Base-by-base conservation (phyloP, 139 green algal species). In the Chlorella sp. region DNA sequence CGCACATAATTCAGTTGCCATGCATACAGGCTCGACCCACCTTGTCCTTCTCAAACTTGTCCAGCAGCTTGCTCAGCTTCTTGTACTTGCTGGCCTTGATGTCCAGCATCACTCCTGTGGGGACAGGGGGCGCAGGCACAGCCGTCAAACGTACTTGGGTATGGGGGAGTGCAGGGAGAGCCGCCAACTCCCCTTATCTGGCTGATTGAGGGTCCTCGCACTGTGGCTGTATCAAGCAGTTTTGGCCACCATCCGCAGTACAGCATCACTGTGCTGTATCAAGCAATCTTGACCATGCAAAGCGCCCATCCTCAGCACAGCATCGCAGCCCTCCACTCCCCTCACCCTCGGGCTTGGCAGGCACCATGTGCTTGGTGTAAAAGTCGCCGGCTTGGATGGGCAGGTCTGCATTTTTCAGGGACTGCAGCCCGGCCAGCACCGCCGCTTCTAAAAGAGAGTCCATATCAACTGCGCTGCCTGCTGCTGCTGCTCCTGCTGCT, bases 21-120 rank as follows among this genome's bases (percentile, higher is more conserved):
- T n/a, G n/a, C n/a, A n/a, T n/a, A n/a, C n/a, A n/a, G n/a, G n/a
- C n/a, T n/a, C 26, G 9, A 41, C 65, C 8, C 40, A 80, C 83
- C 79, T 88, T 87, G 56, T 87, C 83, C 60, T 86, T 81, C n/a
- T 86, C 83, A 58, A 88, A 84, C 65, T 79, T 78, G 62, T 90
- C 83, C 79, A 90, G 56, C 51, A 90, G 84, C 79, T 88, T 88
- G 56, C 46, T 60, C 60, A 90, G 78, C 54, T 90, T 90, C 78
- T 90, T 90, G 83, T 85, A 90, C 19, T 77, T 86, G 67, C 28
- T 78, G 7, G 80, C 56, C 77, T 90, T 90, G n/a, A 90, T 48
- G 51, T 90, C 87, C 74, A 88, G 76, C 26, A 67, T 48, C 60
- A 88, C 68, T 2, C 82, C 82, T 86, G 73, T 30, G 41, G 44